Percentiles rank a stretch among this genome's conserved stretches.
These are phyloP conservation scores for Colletotrichum tropicicola DNA, from an alignment of 2,329 filamentous ascomycete species.

Conservation along the genomic window DNA sequence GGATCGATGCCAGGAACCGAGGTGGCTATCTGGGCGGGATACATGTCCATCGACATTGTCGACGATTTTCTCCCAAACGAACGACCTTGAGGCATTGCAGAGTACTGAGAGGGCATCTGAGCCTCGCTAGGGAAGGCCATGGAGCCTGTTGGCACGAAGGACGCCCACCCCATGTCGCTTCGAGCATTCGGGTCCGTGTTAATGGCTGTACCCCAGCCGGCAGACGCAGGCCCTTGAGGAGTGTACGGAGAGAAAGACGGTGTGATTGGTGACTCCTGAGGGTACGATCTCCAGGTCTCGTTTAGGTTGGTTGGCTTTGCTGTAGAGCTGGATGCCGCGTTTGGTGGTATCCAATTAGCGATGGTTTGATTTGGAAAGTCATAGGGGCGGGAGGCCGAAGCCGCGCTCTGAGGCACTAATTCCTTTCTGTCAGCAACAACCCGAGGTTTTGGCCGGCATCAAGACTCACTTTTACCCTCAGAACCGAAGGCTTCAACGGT, in stretches of 20 bases:
- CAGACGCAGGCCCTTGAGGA: constrained; percentile 48
- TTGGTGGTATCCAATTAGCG: constrained; percentile 55
- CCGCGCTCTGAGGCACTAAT: constrained; percentile 45
- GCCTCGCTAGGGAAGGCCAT: constrained; percentile 38
- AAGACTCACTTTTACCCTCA: constrained; percentile 54
- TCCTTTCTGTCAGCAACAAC: constrained; percentile 35
- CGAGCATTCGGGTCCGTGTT: constrained; percentile 49
- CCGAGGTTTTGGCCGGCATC: background rate
- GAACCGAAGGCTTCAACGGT: constrained; percentile 47
- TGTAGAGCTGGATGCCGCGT: constrained; percentile 46
- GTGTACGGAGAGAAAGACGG: constrained; percentile 60
- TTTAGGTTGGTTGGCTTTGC: constrained; percentile 54
- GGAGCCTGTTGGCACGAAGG: constrained; percentile 52
- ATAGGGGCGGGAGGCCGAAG: constrained; percentile 41
- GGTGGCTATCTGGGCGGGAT: constrained; percentile 49
- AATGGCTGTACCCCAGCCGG: constrained; percentile 50
- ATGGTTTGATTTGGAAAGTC: constrained; percentile 49
- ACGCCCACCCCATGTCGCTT: constrained; percentile 55
- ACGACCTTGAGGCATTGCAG: constrained; percentile 46
- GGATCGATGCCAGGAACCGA: constrained; percentile 46
- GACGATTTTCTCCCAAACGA: constrained; percentile 54
- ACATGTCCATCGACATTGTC: constrained; percentile 52
- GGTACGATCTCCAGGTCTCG: constrained; percentile 58
- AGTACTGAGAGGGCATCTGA: constrained; percentile 46
- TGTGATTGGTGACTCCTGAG: constrained; percentile 59